Conservation (phyloP, 176 grass and related monocot species). For the Chrysopogon serrulatus region DNA sequence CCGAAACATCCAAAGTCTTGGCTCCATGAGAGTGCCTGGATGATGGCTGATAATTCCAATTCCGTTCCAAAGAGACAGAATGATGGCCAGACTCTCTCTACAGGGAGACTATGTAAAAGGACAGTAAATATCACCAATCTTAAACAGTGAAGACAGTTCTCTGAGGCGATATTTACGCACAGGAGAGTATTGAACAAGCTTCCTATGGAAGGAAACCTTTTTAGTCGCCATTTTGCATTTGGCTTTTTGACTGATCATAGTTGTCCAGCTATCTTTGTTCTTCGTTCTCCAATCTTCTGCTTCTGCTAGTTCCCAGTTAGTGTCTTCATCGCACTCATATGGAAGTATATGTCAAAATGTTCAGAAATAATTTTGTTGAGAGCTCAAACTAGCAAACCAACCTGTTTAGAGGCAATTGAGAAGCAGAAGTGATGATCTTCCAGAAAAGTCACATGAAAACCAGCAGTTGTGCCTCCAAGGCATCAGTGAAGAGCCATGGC, state of each 20-base stretch:
- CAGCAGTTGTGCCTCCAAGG: too few species aligned
- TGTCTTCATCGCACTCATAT: not conserved
- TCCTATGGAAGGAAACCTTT: not conserved
- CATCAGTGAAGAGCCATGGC: too few species aligned
- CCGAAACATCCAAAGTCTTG: too few species aligned
- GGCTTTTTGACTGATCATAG: not conserved
- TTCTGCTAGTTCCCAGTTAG: not conserved
- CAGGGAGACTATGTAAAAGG: too few species aligned
- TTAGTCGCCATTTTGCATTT: not conserved
- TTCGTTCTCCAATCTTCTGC: not conserved
- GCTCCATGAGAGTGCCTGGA: too few species aligned
- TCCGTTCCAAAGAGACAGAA: not conserved
- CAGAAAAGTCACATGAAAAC: too few species aligned
- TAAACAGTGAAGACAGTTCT: not conserved
- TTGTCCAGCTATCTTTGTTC: not conserved
- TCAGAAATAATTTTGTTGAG: not conserved
- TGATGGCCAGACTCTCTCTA: too few species aligned
- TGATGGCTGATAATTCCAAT: too few species aligned
- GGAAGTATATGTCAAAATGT: not conserved
- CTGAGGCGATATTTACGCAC: not conserved
- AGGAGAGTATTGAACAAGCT: not conserved
- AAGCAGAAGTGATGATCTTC: not conserved
- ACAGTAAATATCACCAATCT: not conserved
- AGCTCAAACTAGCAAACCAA: not conserved
- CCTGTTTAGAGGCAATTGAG: not conserved